Evolutionary conservation across 768 basidiomycete species (phyloP).

Genomic region (Rhizopogon roseolus): DNA sequence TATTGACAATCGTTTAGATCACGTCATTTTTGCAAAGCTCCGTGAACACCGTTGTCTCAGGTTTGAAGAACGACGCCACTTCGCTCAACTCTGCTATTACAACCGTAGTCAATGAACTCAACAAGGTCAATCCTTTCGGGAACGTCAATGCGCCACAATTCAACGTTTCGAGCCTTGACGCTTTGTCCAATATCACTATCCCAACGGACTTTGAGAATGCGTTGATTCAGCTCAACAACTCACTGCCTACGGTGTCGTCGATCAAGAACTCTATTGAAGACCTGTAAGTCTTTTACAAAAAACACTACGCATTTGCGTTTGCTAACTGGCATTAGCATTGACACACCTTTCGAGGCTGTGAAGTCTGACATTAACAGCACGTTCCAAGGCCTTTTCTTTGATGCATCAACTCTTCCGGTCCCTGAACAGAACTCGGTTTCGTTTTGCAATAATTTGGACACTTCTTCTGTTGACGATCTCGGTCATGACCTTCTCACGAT

Average conservation of each 20-base stretch:
- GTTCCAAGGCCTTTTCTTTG: conserved; percentile 66
- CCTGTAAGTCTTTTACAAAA: conserved; percentile 47
- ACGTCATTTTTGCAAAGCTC: conserved; percentile 61
- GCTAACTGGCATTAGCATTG: conserved; percentile 43
- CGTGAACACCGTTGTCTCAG: conserved; percentile 55
- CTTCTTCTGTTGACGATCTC: conserved; percentile 81
- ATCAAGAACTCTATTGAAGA: conserved; percentile 63
- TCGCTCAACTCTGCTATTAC: conserved; percentile 66
- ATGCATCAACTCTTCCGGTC: conserved; percentile 70
- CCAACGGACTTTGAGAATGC: conserved; percentile 72
- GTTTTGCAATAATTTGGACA: conserved; percentile 79
- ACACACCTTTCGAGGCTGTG: conserved; percentile 82
- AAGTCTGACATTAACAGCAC: conserved; percentile 90
- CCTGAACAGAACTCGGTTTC: conserved; percentile 63
- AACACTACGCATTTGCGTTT: neutral
- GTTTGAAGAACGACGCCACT: conserved; percentile 67
- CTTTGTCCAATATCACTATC: conserved; percentile 74
- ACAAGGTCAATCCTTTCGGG: conserved; percentile 71
- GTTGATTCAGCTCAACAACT: conserved; percentile 71
- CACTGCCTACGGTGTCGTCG: conserved; percentile 73
- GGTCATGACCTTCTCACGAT: conserved; percentile 74
- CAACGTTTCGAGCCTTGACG: conserved; percentile 65
- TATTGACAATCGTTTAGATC: conserved; percentile 43
- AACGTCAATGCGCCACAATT: conserved; percentile 70
- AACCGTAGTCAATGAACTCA: conserved; percentile 59